Evolutionary conservation across 495 filamentous ascomycete species (phyloP).

Genomic region (Parathielavia appendiculata): DNA sequence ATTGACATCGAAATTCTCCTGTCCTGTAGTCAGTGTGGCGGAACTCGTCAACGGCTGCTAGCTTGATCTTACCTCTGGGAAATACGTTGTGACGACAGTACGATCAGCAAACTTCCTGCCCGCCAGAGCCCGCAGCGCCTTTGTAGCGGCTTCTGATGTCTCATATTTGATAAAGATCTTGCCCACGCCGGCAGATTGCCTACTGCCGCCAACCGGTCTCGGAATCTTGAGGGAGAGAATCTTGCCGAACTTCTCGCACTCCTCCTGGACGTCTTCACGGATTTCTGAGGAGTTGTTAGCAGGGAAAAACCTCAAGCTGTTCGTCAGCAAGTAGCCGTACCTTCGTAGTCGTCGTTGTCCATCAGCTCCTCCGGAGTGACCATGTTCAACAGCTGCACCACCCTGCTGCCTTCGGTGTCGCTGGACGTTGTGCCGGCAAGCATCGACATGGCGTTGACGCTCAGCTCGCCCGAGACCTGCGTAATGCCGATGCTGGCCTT

Average conservation of each 20-base stretch:
- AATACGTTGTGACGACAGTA: slow-evolving; percentile 94
- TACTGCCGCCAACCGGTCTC: slow-evolving; percentile 72
- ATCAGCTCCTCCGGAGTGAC: slow-evolving; percentile 93
- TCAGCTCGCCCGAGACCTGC: slow-evolving; percentile 88
- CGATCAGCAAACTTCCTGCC: slow-evolving; percentile 92
- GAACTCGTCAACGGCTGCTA: not conserved
- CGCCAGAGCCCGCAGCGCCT: slow-evolving; percentile 78
- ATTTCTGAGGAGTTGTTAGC: slow-evolving; percentile 63
- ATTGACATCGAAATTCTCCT: slow-evolving; percentile 76
- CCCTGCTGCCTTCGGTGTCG: slow-evolving; percentile 68
- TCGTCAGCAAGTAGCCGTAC: slow-evolving; percentile 40
- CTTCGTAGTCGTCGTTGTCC: slow-evolving; percentile 90
- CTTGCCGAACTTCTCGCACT: slow-evolving; percentile 84
- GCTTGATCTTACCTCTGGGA: slow-evolving; percentile 66
- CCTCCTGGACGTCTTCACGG: slow-evolving; percentile 81
- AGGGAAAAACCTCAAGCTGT: no score
- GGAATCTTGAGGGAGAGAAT: slow-evolving; percentile 87
- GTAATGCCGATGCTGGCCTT: slow-evolving; percentile 89
- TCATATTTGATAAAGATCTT: slow-evolving; percentile 98
- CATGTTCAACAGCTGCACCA: slow-evolving; percentile 95
- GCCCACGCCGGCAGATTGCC: slow-evolving; percentile 81
- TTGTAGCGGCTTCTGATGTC: slow-evolving; percentile 67
- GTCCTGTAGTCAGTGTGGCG: slow-evolving; percentile 22
- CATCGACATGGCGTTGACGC: slow-evolving; percentile 98
- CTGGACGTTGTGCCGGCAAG: slow-evolving; percentile 86